A percentile compares a stretch with the other conserved stretches of the same genome.
Conservation (phyloP, 805 yeast genomes). For the Lachancea quebecensis region DNA sequence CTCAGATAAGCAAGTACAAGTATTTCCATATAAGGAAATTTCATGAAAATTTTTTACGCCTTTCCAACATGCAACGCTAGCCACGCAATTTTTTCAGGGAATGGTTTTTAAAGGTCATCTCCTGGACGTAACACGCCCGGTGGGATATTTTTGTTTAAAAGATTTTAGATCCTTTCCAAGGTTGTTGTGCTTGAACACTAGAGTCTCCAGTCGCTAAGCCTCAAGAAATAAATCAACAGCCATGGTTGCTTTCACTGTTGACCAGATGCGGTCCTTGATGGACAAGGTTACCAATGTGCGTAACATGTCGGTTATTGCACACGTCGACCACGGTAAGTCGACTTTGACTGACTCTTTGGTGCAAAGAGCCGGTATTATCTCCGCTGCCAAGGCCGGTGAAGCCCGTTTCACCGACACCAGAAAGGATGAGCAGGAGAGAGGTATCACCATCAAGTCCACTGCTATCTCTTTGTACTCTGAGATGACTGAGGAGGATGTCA, state of each 20-base stretch:
- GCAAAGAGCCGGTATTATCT: constrained; percentile 98
- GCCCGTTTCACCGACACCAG: constrained; percentile 99
- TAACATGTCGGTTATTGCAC: constrained; percentile 99
- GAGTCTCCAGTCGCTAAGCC: not conserved
- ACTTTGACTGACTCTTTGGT: constrained; percentile 98
- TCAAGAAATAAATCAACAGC: constrained; percentile 3
- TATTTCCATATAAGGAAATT: not conserved
- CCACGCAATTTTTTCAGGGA: not conserved
- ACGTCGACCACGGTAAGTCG: constrained; percentile 99
- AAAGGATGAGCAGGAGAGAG: constrained; percentile 99
- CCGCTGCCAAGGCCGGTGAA: constrained; percentile 99
- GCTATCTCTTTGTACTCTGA: constrained; percentile 94
- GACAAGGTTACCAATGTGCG: constrained; percentile 99
- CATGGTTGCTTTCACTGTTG: constrained; percentile 51
- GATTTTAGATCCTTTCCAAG: not conserved
- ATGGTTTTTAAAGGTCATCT: not conserved
- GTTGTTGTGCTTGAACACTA: not conserved
- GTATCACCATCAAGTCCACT: constrained; percentile 98
- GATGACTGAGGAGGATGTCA: constrained; percentile 72
- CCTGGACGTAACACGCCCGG: not conserved
- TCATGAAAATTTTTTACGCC: not conserved
- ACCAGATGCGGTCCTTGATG: constrained; percentile 98
- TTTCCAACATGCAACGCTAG: not conserved
- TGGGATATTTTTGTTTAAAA: not conserved
- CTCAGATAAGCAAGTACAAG: not conserved